Base-by-base conservation (phyloP, 106 monocot species). In the Phalaenopsis aphrodite region DNA sequence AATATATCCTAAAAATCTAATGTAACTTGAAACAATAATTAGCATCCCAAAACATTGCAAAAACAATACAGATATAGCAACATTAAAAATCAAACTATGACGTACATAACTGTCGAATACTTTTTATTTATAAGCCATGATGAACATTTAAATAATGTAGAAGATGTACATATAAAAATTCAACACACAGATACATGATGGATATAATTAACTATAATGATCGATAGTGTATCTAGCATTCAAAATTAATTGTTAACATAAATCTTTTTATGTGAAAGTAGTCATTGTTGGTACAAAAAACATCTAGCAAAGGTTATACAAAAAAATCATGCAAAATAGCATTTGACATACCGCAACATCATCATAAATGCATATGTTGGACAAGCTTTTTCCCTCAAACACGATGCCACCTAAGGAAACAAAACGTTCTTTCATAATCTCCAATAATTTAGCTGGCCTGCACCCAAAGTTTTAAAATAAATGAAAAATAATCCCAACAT, bases 371-470 rank as follows among this genome's bases (percentile, higher is more conserved):
- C 19, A 71, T 72, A 96, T 87, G 15, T 78, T 88, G 48, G 87
- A 87, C 77, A 96, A 76, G 74, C 88, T 81, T 83, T 83, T 90
- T 55, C 81, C 87, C 71, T 96, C 96, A 80, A 88, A 89, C 43
- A 96, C 71, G 5, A 68, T 72, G 77, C 96, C 96, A 73, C 93
- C 91, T 82, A 86, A 85, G 41, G 90, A 87, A 78, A 81, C 49
- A 85, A 96, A 96, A 18, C 90, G 82, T 55, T 83, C 84, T 82
- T 91, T 93, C 80, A 89, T 88, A 66, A 84, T 84, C 56, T 96
- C 93, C 77, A 96, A 43, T 75, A 96, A 88, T 80, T 90, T 91
- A 41, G 76, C 88, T 75, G 96, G 96, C 75, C 96, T 96, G 81
- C 75, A 88, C 6, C 23, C 49, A 67, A 17, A 88, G 77, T 79